phyloP scores from a whole-genome alignment of 2,329 filamentous ascomycete genomes.

The Fusarium sp. region DNA sequence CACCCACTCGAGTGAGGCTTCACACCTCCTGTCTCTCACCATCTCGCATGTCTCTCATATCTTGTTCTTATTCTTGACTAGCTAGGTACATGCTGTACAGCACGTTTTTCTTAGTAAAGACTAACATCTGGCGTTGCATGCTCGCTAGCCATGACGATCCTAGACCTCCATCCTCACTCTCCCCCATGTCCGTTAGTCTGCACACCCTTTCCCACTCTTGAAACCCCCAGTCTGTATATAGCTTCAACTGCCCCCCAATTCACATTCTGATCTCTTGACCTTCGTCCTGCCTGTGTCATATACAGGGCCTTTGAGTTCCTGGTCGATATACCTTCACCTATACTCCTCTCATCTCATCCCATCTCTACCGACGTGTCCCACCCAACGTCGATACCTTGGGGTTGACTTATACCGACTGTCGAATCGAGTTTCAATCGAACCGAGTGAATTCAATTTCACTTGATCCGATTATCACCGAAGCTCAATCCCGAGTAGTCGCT shows the following conservation, averaged over 20 bases:
- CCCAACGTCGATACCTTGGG: slow-evolving; percentile 7
- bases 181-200: neutral
- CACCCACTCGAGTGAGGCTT: neutral
- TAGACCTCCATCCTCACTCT: neutral
- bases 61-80: slow-evolving; percentile 5
- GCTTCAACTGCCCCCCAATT: slow-evolving; percentile 38
- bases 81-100: neutral
- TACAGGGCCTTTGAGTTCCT: slow-evolving; percentile 40
- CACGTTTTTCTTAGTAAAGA: neutral
- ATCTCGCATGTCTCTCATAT: slow-evolving; percentile 16
- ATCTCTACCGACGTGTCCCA: slow-evolving; percentile 4
- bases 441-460: slow-evolving; percentile 3
- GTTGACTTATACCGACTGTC: slow-evolving; percentile 1
- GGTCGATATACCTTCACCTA: slow-evolving; percentile 28
- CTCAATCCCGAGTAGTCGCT: slow-evolving; percentile 14
- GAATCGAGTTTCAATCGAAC: neutral
- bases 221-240: slow-evolving; percentile 43
- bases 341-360: neutral
- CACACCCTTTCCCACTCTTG: slow-evolving; percentile 25
- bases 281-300: slow-evolving; percentile 32
- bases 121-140: slow-evolving; percentile 24
- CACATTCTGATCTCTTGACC: slow-evolving; percentile 11
- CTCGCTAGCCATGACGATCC: slow-evolving; percentile 29
- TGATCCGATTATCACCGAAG: slow-evolving; percentile 1
- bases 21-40: slow-evolving; percentile 26